phyloP scores from a whole-genome alignment of 2,329 filamentous ascomycete species.

The Alternaria sp. region DNA sequence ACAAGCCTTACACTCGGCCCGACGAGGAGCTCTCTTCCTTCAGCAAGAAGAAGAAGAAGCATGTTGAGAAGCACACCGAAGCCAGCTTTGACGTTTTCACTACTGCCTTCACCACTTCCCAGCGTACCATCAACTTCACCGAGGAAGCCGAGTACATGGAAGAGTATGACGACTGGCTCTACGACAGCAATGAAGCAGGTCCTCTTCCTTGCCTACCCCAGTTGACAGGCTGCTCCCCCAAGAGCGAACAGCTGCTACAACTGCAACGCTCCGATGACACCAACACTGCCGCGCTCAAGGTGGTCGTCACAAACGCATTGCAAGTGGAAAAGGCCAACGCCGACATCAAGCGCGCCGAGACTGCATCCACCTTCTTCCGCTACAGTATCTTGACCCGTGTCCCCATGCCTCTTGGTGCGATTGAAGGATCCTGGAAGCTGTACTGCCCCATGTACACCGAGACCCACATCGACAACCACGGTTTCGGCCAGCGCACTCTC shows the following conservation, averaged over 20 bases:
- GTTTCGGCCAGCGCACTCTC: conserved; percentile 33
- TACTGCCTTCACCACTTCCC: conserved; percentile 14
- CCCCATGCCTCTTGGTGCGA: conserved; percentile 32
- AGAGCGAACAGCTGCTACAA: conserved; percentile 32
- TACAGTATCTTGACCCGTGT: conserved; percentile 25
- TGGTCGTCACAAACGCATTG: not conserved
- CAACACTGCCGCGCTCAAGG: not conserved
- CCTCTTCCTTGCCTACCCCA: conserved; percentile 32
- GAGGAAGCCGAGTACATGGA: conserved; percentile 29
- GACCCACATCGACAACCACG: conserved; percentile 38
- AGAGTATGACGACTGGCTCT: conserved; percentile 16
- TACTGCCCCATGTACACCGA: conserved; percentile 36
- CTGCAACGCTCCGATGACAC: conserved; percentile 16
- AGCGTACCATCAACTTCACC: conserved; percentile 35
- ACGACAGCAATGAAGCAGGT: conserved; percentile 2
- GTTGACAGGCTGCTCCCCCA: conserved; percentile 36
- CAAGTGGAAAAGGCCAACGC: conserved; percentile 3
- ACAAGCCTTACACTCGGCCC: conserved; percentile 28
- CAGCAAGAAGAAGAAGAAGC: conserved; percentile 10
- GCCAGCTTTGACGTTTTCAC: conserved; percentile 24
- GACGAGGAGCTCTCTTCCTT: conserved; percentile 24
- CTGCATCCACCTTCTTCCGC: conserved; percentile 26
- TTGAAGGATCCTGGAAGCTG: conserved; percentile 35
- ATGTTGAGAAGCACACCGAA: conserved; percentile 24
- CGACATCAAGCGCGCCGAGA: not conserved